These are phyloP conservation scores for Colletotrichum aenigma DNA, from an alignment of 2,329 filamentous ascomycete species.

Conservation along the genomic window DNA sequence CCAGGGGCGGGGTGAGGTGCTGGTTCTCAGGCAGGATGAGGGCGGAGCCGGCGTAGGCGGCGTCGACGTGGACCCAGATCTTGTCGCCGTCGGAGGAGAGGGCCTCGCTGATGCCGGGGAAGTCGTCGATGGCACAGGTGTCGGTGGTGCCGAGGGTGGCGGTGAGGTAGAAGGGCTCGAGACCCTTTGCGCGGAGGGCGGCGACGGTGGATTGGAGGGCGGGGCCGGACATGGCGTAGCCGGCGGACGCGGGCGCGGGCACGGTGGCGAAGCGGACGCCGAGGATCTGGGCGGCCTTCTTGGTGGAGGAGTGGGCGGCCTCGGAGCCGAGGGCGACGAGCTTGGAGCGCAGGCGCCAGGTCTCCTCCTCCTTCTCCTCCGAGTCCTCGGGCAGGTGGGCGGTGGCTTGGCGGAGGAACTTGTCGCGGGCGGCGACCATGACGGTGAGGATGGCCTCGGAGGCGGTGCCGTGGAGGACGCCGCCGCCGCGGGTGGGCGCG, in stretches of 20 bases:
- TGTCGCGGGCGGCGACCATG: slow-evolving; percentile 86
- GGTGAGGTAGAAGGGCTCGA: slow-evolving; percentile 87
- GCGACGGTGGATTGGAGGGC: slow-evolving; percentile 67
- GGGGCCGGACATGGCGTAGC: slow-evolving; percentile 72
- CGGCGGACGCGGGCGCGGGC: slow-evolving; percentile 63
- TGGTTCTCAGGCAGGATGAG: slow-evolving; percentile 84
- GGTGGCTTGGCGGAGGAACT: slow-evolving; percentile 69
- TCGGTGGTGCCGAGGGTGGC: slow-evolving; percentile 85
- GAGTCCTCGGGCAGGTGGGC: slow-evolving; percentile 51
- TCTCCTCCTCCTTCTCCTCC: slow-evolving; percentile 73
- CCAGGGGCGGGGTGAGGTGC: slow-evolving; percentile 64
- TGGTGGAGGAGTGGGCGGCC: slow-evolving; percentile 81
- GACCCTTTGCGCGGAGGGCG: slow-evolving; percentile 68
- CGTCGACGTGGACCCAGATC: slow-evolving; percentile 93
- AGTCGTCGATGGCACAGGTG: slow-evolving; percentile 86
- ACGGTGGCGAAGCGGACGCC: slow-evolving; percentile 82
- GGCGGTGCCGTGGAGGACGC: slow-evolving; percentile 92
- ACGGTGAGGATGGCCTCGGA: slow-evolving; percentile 86
- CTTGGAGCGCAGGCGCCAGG: slow-evolving; percentile 56
- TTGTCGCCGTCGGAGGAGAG: slow-evolving; percentile 43
- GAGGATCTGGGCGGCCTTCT: slow-evolving; percentile 85
- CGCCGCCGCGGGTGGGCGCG: slow-evolving; percentile 74
- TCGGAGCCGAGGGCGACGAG: slow-evolving; percentile 83
- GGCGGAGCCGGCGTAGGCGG: slow-evolving; percentile 87
- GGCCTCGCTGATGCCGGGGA: slow-evolving; percentile 66